phyloP scores from a whole-genome alignment of 2,329 filamentous ascomycete genomes.

The Penicillium sp. region DNA sequence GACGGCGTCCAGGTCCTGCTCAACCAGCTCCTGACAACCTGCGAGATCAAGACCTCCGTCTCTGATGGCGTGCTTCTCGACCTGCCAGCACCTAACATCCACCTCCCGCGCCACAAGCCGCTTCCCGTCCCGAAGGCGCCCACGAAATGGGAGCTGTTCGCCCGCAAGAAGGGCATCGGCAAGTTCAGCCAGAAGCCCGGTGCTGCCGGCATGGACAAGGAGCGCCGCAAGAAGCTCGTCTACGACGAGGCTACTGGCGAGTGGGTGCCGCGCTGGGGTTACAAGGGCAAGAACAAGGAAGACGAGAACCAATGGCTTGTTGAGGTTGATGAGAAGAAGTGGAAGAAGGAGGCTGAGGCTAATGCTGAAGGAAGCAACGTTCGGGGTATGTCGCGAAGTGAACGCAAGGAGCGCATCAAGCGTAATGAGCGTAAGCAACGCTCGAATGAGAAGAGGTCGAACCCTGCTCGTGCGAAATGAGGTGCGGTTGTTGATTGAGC shows the following conservation, averaged over 20 bases:
- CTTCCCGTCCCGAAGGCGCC: conserved; percentile 70
- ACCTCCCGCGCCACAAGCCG: conserved; percentile 82
- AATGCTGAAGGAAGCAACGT: conserved; percentile 54
- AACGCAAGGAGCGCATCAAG: conserved; percentile 58
- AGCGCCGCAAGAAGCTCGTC: conserved; percentile 58
- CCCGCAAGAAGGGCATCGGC: conserved; percentile 86
- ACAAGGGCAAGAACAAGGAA: conserved; percentile 79
- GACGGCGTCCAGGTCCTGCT: conserved; percentile 86
- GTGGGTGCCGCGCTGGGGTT: conserved; percentile 93
- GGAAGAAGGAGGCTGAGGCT: conserved; percentile 56
- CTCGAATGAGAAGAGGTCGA: conserved; percentile 52
- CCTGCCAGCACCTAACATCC: conserved; percentile 61
- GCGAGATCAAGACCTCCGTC: conserved; percentile 61
- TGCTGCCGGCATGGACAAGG: conserved; percentile 55
- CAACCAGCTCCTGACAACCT: conserved; percentile 87
- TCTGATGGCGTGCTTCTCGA: conserved; percentile 64
- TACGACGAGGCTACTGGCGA: conserved; percentile 78
- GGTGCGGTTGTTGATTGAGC: conserved; percentile 16
- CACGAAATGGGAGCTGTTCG: conserved; percentile 94
- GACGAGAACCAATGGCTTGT: conserved; percentile 80
- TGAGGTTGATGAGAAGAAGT: conserved; percentile 73
- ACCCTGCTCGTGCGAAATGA: conserved; percentile 20
- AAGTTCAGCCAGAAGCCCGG: conserved; percentile 62
- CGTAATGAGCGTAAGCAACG: conserved; percentile 58
- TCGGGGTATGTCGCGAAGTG: conserved; percentile 57